These are phyloP conservation scores for Colletotrichum paranaense DNA, from an alignment of 2,329 filamentous ascomycete genomes.

Conservation along the genomic window DNA sequence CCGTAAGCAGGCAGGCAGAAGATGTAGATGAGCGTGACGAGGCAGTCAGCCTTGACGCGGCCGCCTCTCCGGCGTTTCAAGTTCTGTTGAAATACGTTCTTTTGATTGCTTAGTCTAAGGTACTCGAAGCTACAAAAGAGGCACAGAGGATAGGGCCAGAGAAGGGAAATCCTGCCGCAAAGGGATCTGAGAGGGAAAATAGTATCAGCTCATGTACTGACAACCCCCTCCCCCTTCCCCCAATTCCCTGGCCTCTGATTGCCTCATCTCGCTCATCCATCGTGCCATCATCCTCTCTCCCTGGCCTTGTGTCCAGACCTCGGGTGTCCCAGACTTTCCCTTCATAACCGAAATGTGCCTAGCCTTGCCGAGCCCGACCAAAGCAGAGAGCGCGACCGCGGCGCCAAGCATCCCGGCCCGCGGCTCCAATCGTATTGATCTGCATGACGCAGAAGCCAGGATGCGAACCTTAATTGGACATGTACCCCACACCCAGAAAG, in stretches of 20 bases:
- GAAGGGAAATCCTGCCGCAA: neutral
- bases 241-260: slow-evolving; percentile 5
- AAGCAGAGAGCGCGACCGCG: slow-evolving; percentile 19
- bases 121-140: neutral
- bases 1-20: neutral
- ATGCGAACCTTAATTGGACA: slow-evolving; percentile 35
- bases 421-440: slow-evolving; percentile 32
- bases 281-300: slow-evolving; percentile 9
- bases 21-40: neutral
- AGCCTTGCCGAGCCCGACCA: slow-evolving; percentile 15
- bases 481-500: slow-evolving; percentile 26
- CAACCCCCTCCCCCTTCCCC: slow-evolving; percentile 21
- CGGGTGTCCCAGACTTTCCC: neutral
- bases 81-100: neutral
- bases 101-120: neutral
- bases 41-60: neutral
- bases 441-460: slow-evolving; percentile 36
- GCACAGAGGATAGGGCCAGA: neutral
- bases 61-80: neutral
- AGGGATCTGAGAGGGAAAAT: neutral
- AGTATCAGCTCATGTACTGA: slow-evolving; percentile 5
- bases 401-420: slow-evolving; percentile 30
- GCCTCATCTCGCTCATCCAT: slow-evolving; percentile 21
- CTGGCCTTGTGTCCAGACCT: neutral
- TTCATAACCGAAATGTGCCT: slow-evolving; percentile 16